Base-by-base conservation (phyloP, 2,329 filamentous ascomycete genomes). In the Calonectria pauciramosa region DNA sequence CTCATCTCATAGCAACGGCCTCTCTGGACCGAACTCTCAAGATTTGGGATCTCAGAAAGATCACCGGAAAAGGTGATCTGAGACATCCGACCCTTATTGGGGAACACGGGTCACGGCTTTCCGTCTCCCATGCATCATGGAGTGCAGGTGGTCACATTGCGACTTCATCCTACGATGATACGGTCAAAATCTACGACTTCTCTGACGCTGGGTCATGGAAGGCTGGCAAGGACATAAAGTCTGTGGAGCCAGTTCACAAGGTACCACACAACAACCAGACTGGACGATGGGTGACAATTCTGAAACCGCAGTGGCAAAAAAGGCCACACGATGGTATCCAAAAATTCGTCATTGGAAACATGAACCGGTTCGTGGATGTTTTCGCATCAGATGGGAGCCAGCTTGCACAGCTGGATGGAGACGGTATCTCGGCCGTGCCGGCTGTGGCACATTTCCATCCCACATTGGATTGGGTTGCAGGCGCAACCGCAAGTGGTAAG, bases 331-430 rank as follows among this genome's bases (percentile, higher is more conserved):
- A 97, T 73, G 93, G 93, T 10, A 92, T 97, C 7, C 93, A 98
- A 76, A 95, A 96, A 75, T 96, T 99, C 80, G 94, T 92, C 30
- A 96, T 99, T 72, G 97, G 95, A 1, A 99, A 99, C 80, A 99
- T 99, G 97, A 98, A 98, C 82, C 92, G 97, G 1, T 99, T 98
- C 80, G 95, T 99, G 1, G 97, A 99, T 82, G 91, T 99, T 0
- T 99, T 94, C 83, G 94, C 94, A 0, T 90, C 92, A 0, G 91
- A 94, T 64, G 97, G 97, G 0, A 93, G 95, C 80, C 96, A 99
- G 83, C 86, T 99, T 5, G 96, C 95, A 0, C 96, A 99, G 84
- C 85, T 98, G 0, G 95, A 93, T 1, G 95, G 96, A 0, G 95
- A 98, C 0, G 95, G 94, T 0, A 98, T 99, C 79, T 98, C 96